Evolutionary conservation across 768 basidiomycete species (phyloP).

Genomic region (Lactarius hatsudake): DNA sequence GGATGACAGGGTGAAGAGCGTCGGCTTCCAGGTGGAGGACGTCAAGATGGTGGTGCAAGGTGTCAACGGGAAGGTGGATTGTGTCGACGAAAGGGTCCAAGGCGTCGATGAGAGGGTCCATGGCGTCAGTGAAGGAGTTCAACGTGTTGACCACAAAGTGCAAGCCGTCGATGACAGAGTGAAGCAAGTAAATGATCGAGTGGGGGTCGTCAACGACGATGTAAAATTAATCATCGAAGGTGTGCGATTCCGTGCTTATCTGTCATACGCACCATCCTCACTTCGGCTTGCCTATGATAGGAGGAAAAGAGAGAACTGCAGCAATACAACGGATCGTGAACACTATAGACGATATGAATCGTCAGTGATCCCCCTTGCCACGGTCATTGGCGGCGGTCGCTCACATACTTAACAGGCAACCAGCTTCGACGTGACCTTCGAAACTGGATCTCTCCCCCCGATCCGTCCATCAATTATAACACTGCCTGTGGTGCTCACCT

Average conservation of each 20-base stretch:
- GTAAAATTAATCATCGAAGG: neutral
- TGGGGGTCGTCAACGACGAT: neutral
- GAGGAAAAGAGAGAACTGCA: neutral
- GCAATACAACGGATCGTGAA: neutral
- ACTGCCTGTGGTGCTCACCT: neutral
- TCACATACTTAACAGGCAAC: neutral
- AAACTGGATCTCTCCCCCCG: constrained; percentile 3
- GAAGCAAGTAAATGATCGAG: neutral
- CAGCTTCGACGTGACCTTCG: neutral
- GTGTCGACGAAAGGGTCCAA: neutral
- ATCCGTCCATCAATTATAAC: constrained; percentile 2
- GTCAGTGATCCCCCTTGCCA: neutral
- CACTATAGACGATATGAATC: neutral
- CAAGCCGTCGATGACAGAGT: neutral
- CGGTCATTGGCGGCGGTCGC: neutral
- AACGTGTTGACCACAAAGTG: neutral
- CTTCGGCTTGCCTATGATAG: neutral
- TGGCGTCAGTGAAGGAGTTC: no score
- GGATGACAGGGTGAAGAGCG: no score
- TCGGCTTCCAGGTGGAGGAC: no score
- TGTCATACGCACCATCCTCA: neutral
- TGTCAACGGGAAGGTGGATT: neutral
- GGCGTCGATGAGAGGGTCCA: no score
- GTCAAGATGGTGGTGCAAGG: neutral
- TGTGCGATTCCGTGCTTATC: neutral